Base-by-base conservation (phyloP, 345 rosid genomes). In the Populus pruinosa region DNA sequence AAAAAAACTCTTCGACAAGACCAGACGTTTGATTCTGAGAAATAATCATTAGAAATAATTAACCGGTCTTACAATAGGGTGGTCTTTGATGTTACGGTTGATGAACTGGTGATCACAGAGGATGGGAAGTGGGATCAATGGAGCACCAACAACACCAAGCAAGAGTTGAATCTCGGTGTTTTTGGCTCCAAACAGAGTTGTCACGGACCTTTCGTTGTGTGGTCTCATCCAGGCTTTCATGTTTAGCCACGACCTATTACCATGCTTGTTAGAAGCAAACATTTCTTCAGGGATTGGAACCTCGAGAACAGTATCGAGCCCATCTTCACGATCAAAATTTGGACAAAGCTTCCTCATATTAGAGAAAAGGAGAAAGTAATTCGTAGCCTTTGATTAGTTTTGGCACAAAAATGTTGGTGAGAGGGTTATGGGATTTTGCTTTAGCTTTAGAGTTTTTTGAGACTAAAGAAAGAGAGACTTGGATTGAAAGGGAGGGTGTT, bases 251-350 rank as follows among this genome's bases (percentile, higher is more conserved):
- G 97, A 73, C 7, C 78, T 76, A 43, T 82, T 80, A 69, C 81
- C 76, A 6, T 11, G 79, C 67, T 85, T 87, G 74, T 49, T 77
- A 0, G 81, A 68, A 27, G 74, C 82, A 77, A 93, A 96, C 87
- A 92, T 83, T 81, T 93, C 98, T 77, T 96, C 99, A 1, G 99
- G 99, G 72, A 96, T 90, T 1, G 98, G 99, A 56, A 96, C 98
- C 85, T 96, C 99, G 3, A 96, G 90, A 6, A 96, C 99, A 8
- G 99, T 96, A n/a, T 93, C 99, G 77, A 96, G 86, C 41, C 93
- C 94, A 74, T 93, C 98, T 69, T 92, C 97, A 9, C 90, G 84
- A 77, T 91, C 94, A 31, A 82, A 87, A 78, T 96, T 96, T 0
- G 99, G 97, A 85, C 98, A 93, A 47, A 96, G 88, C 84, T 87